phyloP scores from a whole-genome alignment of 2,329 filamentous ascomycete genomes.

The Aspergillus thermomutatus region DNA sequence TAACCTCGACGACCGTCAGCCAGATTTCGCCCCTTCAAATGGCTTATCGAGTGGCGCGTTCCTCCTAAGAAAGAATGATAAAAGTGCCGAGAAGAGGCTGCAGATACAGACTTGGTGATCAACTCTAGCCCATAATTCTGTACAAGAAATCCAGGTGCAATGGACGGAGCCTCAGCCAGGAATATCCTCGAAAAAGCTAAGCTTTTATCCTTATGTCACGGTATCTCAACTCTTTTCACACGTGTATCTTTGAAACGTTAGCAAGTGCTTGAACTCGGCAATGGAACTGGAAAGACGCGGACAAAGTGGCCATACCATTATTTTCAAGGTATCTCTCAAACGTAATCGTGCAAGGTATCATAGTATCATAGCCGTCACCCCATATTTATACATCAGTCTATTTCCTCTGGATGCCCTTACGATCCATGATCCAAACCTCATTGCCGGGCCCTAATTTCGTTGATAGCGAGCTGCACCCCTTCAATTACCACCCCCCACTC shows the following conservation, averaged over 20 bases:
- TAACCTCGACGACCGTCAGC: background rate
- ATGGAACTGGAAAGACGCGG: background rate
- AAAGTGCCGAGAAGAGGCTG: background rate
- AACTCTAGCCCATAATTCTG: background rate
- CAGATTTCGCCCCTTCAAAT: background rate
- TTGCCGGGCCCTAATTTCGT: constrained; percentile 27
- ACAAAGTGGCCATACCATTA: background rate
- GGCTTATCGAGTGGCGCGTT: background rate
- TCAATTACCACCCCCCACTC: constrained; percentile 80
- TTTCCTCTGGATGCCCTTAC: background rate
- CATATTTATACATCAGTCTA: background rate
- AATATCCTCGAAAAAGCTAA: background rate
- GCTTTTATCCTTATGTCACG: background rate
- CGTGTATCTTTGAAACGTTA: background rate
- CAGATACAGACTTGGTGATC: background rate
- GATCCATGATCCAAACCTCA: background rate
- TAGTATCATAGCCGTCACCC: background rate
- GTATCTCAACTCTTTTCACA: background rate
- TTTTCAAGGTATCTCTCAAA: background rate
- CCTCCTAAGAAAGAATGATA: background rate
- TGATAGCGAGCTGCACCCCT: constrained; percentile 50
- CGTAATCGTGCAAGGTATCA: background rate
- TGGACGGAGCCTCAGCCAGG: background rate
- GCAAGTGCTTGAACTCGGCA: background rate
- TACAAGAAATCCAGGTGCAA: background rate